Base-by-base conservation (phyloP, 2,329 filamentous ascomycete genomes). In the Cercospora janseana region DNA sequence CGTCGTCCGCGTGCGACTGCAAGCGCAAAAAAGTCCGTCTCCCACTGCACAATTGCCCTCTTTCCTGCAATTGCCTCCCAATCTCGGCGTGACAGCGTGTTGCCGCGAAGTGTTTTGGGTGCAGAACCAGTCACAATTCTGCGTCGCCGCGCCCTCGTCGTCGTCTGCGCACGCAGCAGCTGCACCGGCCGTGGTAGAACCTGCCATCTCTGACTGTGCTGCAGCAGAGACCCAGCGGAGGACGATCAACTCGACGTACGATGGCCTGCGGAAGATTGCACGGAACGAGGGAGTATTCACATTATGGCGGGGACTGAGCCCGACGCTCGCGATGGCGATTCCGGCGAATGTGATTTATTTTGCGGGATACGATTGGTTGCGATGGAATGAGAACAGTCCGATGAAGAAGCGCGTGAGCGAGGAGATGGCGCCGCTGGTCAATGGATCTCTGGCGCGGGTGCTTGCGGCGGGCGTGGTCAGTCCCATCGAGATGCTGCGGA, bases 311-410 rank as follows among this genome's bases (percentile, higher is more conserved):
- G 93, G 93, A 0, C 75, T 98, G 4, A 94, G 88, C n/a, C 92
- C 93, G 0, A 98, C 93, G 0, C 74, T 98, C 16, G 79, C 90
- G 57, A 98, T 98, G 93, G 85, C 90, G 0, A 80, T 98, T 4
- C 93, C 93, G 0, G 89, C 85, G 20, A 98, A 98, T 67, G 93
- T 98, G 60, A 97, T 98, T 59, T 98, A 98, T 72, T 96, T 97
- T 64, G 94, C 93, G 9, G 93, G 93, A 29, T 98, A 98, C 70
- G 93, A 98, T 66, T 96, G 90, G 86, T 69, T 98, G 51, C 84
- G 93, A 27, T 87, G 79, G 57, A 86, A 88, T 62, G 74, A 76
- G 1, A 73, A 72, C 32, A 95, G 88, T 60, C 91, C 90, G 0
- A 79, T 97, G 55, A 76, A 75, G 32, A 65, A 60, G 10, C 60